A percentile compares a stretch with the other conserved stretches of the same genome.
These are phyloP conservation scores for Candida insectorum DNA, from an alignment of 805 yeast species.

Conservation along the genomic window DNA sequence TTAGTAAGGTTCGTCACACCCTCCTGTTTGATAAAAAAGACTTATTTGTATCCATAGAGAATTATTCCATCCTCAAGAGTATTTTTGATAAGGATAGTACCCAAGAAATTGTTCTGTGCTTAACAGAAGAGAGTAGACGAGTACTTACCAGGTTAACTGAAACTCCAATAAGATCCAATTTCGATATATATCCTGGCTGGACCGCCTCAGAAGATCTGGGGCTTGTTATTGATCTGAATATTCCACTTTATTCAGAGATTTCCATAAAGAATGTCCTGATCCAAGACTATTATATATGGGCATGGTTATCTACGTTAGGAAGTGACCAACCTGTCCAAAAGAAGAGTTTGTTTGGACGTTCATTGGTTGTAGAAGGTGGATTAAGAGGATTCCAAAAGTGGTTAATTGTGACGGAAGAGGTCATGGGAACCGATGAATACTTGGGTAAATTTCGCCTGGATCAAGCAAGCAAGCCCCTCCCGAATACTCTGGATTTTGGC, in stretches of 20 bases:
- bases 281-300: slow-evolving; percentile 88
- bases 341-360: slow-evolving; percentile 73
- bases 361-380: slow-evolving; percentile 78
- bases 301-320: slow-evolving; percentile 79
- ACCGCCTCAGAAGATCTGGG: slow-evolving; percentile 14
- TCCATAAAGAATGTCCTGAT: slow-evolving; percentile 59
- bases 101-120: slow-evolving; percentile 54
- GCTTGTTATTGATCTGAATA: slow-evolving; percentile 16
- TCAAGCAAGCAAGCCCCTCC: slow-evolving; percentile 8
- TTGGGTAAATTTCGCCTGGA: slow-evolving; percentile 22
- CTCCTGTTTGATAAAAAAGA: slow-evolving; percentile 69
- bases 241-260: slow-evolving; percentile 38
- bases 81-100: slow-evolving; percentile 57
- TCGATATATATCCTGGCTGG: slow-evolving; percentile 41
- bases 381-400: slow-evolving; percentile 76
- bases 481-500: slow-evolving; percentile 17
- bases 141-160: slow-evolving; percentile 40
- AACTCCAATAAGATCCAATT: slow-evolving; percentile 33
- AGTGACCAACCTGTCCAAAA: slow-evolving; percentile 66
- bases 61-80: slow-evolving; percentile 69
- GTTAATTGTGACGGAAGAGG: slow-evolving; percentile 71
- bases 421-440: slow-evolving; percentile 39
- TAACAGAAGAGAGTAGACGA: slow-evolving; percentile 73
- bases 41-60: slow-evolving; percentile 70
- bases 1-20: slow-evolving; percentile 47